Conservation (phyloP, 2,329 filamentous ascomycete genomes). For the Aspergillus sp. region DNA sequence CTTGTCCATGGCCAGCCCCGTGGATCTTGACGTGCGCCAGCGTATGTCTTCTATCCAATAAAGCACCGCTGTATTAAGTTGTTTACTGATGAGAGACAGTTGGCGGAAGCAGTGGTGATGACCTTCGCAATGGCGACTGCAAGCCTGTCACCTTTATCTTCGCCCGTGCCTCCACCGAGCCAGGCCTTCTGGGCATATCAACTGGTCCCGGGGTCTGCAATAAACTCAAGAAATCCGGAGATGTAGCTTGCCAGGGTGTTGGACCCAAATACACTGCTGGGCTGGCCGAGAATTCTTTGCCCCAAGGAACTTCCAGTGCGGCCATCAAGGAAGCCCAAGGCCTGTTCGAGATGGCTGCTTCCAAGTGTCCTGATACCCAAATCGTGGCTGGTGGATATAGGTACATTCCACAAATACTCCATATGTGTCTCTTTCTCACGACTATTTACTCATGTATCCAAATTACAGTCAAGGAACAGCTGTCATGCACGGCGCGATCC, state of each 20-base stretch:
- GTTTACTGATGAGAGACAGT: conserved; percentile 9
- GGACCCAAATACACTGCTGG: conserved; percentile 43
- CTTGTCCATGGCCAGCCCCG: conserved; percentile 9
- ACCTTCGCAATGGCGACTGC: conserved; percentile 43
- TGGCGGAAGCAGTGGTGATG: conserved; percentile 28
- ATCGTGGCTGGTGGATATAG: conserved; percentile 46
- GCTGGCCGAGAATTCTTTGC: conserved; percentile 38
- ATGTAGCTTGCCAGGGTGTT: conserved; percentile 46
- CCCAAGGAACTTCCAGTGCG: conserved; percentile 35
- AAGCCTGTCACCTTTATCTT: conserved; percentile 49
- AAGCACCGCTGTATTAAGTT: no score
- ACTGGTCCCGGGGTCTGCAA: conserved; percentile 34
- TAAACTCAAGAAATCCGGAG: conserved; percentile 21
- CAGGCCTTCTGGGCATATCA: conserved; percentile 47
- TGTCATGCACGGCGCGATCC: conserved; percentile 43
- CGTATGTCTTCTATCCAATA: neutral
- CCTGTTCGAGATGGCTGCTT: conserved; percentile 43
- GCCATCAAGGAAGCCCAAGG: conserved; percentile 44
- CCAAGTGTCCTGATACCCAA: conserved; percentile 46
- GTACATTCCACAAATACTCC: neutral
- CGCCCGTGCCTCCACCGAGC: conserved; percentile 50
- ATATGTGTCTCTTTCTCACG: neutral
- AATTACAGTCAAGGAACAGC: conserved; percentile 43
- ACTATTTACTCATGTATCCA: neutral
- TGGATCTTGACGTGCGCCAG: conserved; percentile 13